phyloP scores from a whole-genome alignment of 2,329 filamentous ascomycete genomes.

The Sporothrix phasma region DNA sequence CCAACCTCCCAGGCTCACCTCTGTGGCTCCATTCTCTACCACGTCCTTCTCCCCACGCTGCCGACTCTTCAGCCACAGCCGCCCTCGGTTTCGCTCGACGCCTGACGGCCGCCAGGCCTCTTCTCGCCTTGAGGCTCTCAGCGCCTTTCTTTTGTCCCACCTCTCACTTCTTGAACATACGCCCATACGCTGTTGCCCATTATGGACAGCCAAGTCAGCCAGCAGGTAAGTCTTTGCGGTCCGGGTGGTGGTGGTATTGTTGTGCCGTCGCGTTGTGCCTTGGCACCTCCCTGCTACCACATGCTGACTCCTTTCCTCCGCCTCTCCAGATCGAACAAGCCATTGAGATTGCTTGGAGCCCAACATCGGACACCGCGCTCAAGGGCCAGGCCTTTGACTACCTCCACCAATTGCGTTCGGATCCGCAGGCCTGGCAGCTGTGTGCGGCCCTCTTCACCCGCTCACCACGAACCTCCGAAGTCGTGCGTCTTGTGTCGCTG shows the following conservation, averaged over 20 bases:
- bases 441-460: constrained; percentile 80
- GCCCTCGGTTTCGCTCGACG: background rate
- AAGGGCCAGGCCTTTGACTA: constrained; percentile 78
- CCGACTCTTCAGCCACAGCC: background rate
- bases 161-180: background rate
- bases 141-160: background rate
- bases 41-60: background rate
- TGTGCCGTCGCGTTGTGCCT: background rate
- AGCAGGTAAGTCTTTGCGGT: constrained; percentile 7
- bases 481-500: constrained; percentile 79
- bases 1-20: background rate
- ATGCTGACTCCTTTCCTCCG: background rate
- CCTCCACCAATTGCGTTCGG: constrained; percentile 64
- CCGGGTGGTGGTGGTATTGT: background rate
- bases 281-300: background rate
- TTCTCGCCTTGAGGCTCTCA: constrained; percentile 2
- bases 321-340: constrained; percentile 71
- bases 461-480: constrained; percentile 63
- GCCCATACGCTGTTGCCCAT: background rate
- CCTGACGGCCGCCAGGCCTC: background rate
- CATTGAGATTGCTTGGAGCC: constrained; percentile 87
- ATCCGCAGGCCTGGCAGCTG: constrained; percentile 82
- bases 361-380: constrained; percentile 61
- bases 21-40: background rate
- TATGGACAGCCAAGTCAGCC: constrained; percentile 14